Base-by-base conservation (phyloP, 805 yeast genomes). In the Cyberlindnera misumaiensis region DNA sequence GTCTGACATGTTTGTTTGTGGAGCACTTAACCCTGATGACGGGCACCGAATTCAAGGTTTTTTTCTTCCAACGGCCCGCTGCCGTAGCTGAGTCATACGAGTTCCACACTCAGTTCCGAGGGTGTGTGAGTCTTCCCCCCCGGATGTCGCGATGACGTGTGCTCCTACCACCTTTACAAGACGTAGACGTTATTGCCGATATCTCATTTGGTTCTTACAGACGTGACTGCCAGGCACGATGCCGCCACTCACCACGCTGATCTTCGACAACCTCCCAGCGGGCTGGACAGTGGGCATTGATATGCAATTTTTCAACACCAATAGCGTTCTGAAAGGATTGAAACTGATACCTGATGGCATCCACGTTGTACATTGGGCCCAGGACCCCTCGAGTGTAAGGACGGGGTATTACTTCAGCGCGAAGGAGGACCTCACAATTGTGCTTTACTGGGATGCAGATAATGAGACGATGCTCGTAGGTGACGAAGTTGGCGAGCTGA, bases 331-430 rank as follows among this genome's bases (percentile, higher is more conserved):
- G 17, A 60, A 56, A 40, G 85, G 85, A 1, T 64, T 80, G 44
- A 76, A 75, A 45, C 54, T 58, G 13, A 59, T 80, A 4, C 67
- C 74, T 0, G 41, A 53, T 4, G 85, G 85, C 0, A 34, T 67
- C 0, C 86, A 80, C 53, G 55, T 76, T 2, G 46, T 79, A 11
- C 85, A 80, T 54, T 67, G 72, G 57, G 70, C 75, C 0, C 55
- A 56, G 30, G 56, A 51, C 36, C 44, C 51, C 5, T 36, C 49
- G 29, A 73, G 63, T 47, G 56, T 62, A 47, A 62, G 67, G 40
- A 46, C 53, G 39, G 81, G 80, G 4, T 55, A 53, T 49, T 62
- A 47, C 49, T 35, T 65, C 13, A 44, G 48, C n/a, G 59, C 69
- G 18, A 28, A 44, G 11, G 67, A 65, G 7, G 60, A 60, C 4